Evolutionary conservation across 768 basidiomycete genomes (phyloP).

Genomic region (Mycena vitilis): DNA sequence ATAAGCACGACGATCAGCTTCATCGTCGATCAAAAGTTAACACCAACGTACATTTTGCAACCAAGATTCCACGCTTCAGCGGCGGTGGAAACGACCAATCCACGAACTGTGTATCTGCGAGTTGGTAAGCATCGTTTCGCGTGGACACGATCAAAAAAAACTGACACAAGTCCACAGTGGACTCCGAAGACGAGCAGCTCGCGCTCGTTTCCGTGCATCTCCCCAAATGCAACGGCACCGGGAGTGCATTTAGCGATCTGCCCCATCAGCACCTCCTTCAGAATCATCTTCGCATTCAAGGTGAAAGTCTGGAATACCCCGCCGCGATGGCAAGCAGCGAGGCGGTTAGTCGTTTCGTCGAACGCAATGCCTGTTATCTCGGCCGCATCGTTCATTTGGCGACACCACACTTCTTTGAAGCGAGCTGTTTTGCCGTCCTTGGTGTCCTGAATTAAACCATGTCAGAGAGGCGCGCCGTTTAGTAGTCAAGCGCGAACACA

Average conservation of each 20-base stretch:
- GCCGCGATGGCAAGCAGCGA: slow-evolving; percentile 35
- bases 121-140: background rate
- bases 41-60: slow-evolving; percentile 32
- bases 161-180: slow-evolving; percentile 37
- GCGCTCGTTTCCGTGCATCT: slow-evolving; percentile 26
- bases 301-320: slow-evolving; percentile 36
- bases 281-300: slow-evolving; percentile 27
- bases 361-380: slow-evolving; percentile 39
- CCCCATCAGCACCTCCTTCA: slow-evolving; percentile 31
- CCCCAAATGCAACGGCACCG: slow-evolving; percentile 36
- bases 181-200: slow-evolving; percentile 36
- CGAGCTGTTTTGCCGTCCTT: background rate
- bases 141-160: slow-evolving; percentile 6
- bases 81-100: slow-evolving; percentile 17
- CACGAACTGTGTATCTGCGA: slow-evolving; percentile 33
- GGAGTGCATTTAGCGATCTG: slow-evolving; percentile 29
- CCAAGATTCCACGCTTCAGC: slow-evolving; percentile 29
- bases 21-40: slow-evolving; percentile 3
- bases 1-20: background rate
- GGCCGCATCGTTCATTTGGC: slow-evolving; percentile 12
- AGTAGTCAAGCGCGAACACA: background rate
- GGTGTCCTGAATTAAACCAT: slow-evolving; percentile 10
- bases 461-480: slow-evolving; percentile 25
- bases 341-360: slow-evolving; percentile 33
- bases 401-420: slow-evolving; percentile 24